Conservation (phyloP, 352 stramenopile genomes). For the Blastocystis sp. region DNA sequence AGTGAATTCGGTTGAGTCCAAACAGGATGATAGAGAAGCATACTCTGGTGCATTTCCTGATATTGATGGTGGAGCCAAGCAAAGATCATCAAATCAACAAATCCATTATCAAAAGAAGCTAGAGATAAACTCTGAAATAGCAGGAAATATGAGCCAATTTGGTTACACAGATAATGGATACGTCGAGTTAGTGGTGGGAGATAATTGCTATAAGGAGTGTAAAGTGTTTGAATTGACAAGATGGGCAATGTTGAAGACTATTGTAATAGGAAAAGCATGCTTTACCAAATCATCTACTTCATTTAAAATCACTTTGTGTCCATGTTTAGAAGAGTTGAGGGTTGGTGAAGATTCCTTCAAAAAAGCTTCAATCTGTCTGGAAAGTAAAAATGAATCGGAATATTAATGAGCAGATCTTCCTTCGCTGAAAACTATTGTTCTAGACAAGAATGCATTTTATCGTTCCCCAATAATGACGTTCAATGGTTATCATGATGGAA, state of each 20-base stretch:
- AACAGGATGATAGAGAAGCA: no score
- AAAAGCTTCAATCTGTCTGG: background rate
- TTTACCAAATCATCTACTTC: background rate
- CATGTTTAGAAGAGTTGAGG: background rate
- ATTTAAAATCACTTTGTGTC: background rate
- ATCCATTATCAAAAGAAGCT: no score
- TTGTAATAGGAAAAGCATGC: background rate
- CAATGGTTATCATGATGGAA: background rate
- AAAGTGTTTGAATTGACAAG: background rate
- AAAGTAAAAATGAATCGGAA: background rate
- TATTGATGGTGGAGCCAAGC: no score
- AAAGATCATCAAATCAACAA: no score
- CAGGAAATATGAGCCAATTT: no score
- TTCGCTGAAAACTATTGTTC: background rate
- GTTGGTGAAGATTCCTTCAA: background rate
- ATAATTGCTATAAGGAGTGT: background rate
- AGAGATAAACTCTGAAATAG: no score
- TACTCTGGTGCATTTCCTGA: no score
- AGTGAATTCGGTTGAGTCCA: no score
- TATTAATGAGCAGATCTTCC: background rate
- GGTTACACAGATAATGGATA: no score
- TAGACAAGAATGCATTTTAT: background rate
- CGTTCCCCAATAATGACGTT: background rate
- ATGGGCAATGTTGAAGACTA: background rate
- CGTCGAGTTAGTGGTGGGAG: background rate